Conservation (phyloP, 768 basidiomycete genomes). For the Krasilnikovozyma curviuscula region DNA sequence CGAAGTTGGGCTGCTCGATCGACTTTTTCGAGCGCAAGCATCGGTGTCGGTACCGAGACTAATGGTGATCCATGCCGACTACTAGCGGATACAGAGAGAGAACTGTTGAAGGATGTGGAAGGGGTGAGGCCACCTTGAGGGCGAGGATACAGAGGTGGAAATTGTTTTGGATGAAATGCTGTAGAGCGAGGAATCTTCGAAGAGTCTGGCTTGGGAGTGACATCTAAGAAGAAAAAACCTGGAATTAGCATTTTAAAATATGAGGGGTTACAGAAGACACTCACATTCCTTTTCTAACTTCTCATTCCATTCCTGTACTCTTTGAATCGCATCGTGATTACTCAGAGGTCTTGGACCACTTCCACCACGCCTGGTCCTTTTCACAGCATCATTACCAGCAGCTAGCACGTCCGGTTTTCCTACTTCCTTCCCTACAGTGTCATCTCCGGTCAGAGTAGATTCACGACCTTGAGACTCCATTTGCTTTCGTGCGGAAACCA, state of each 20-base stretch:
- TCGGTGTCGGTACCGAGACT: too few species aligned
- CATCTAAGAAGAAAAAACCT: too few species aligned
- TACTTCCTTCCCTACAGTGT: constrained; percentile 14
- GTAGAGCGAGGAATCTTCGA: too few species aligned
- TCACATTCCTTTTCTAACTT: constrained; percentile 5
- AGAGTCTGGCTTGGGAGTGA: too few species aligned
- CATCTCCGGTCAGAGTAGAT: constrained; percentile 3
- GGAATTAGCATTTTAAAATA: too few species aligned
- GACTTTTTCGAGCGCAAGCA: background rate
- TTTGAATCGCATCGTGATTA: constrained; percentile 79
- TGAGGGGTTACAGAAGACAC: background rate
- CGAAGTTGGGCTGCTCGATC: background rate
- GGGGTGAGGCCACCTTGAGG: too few species aligned
- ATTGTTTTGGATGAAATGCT: too few species aligned
- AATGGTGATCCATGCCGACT: too few species aligned
- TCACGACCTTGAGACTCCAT: constrained; percentile 28
- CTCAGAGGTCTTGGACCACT: constrained; percentile 31
- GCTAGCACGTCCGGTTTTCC: constrained; percentile 1
- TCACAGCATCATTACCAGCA: background rate
- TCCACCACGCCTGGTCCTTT: constrained; percentile 18
- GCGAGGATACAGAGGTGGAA: too few species aligned
- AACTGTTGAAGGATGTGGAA: too few species aligned
- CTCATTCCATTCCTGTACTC: constrained; percentile 98
- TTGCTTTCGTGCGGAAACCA: constrained; percentile 65
- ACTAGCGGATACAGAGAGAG: too few species aligned